Percentiles rank a stretch among this genome's conserved stretches.
Evolutionary conservation across 2,329 filamentous ascomycete species (phyloP).

Genomic region (Coniella vitis): DNA sequence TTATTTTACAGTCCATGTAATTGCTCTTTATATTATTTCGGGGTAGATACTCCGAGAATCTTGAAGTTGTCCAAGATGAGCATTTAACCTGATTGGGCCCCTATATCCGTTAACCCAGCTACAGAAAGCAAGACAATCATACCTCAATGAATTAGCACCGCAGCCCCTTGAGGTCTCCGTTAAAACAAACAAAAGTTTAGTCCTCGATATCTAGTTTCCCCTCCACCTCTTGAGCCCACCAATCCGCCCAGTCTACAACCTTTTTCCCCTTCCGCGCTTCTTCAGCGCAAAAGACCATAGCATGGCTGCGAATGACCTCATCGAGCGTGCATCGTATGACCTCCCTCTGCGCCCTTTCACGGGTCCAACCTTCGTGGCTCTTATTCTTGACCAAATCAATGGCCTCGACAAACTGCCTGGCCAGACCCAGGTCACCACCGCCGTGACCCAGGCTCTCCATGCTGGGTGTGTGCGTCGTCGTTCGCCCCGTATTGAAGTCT

Average conservation of each 20-base stretch:
- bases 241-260: slow-evolving; percentile 67
- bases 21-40: too few species aligned
- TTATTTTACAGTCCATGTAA: too few species aligned
- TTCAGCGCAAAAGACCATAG: slow-evolving; percentile 89
- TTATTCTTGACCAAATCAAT: slow-evolving; percentile 72
- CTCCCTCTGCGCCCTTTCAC: slow-evolving; percentile 64
- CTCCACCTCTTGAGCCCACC: slow-evolving; percentile 60
- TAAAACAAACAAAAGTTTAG: not conserved
- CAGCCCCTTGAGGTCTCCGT: too few species aligned
- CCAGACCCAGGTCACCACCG: slow-evolving; percentile 73
- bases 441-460: slow-evolving; percentile 58
- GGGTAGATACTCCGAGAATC: too few species aligned
- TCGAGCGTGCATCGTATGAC: slow-evolving; percentile 78
- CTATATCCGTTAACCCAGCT: too few species aligned
- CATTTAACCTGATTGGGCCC: too few species aligned
- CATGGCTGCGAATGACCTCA: slow-evolving; percentile 83
- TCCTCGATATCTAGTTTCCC: slow-evolving; percentile 13
- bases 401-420: slow-evolving; percentile 74
- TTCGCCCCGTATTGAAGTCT: slow-evolving; percentile 56
- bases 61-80: too few species aligned
- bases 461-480: slow-evolving; percentile 52
- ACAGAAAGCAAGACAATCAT: too few species aligned
- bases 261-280: slow-evolving; percentile 65
- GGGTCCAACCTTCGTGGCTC: slow-evolving; percentile 60
- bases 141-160: too few species aligned